Conservation (phyloP, 495 filamentous ascomycete genomes). For the Aspergillus bridgeri region DNA sequence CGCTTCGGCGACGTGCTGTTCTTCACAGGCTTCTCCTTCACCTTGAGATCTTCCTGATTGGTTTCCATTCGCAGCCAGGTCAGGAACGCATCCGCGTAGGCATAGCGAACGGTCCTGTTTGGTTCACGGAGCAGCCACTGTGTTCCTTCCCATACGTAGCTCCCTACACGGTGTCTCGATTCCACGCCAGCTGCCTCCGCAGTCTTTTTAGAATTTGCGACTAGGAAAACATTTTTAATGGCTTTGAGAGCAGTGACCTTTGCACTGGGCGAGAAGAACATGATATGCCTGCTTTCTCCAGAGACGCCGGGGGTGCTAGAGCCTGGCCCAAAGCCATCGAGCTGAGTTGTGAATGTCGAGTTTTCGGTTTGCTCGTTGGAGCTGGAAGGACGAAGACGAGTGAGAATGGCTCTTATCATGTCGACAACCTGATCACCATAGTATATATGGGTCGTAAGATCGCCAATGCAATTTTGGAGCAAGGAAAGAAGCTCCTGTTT, state of each 20-base stretch:
- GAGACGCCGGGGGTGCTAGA: slow-evolving; percentile 8
- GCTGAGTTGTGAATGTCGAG: slow-evolving; percentile 34
- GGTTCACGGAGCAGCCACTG: slow-evolving; percentile 82
- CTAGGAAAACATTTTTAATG: slow-evolving; percentile 73
- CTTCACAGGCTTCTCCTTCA: slow-evolving; percentile 54
- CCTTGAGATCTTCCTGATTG: slow-evolving; percentile 59
- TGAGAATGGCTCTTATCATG: slow-evolving; percentile 77
- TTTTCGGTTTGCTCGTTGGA: slow-evolving; percentile 33
- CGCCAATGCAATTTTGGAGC: slow-evolving; percentile 73
- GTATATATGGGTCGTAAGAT: slow-evolving; percentile 89
- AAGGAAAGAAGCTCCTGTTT: slow-evolving; percentile 55
- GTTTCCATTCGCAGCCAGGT: slow-evolving; percentile 82
- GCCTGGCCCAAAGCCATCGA: slow-evolving; percentile 31
- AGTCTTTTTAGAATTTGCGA: slow-evolving; percentile 65
- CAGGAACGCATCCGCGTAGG: slow-evolving; percentile 76
- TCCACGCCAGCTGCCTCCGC: slow-evolving; percentile 58
- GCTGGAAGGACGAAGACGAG: slow-evolving; percentile 65
- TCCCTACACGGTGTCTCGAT: slow-evolving; percentile 66
- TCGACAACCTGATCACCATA: slow-evolving; percentile 92
- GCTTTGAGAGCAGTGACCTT: slow-evolving; percentile 74
- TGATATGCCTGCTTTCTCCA: slow-evolving; percentile 34
- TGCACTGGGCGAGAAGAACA: slow-evolving; percentile 68
- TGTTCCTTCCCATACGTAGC: slow-evolving; percentile 86
- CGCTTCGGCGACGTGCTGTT: slow-evolving; percentile 29
- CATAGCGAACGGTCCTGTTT: slow-evolving; percentile 69